Evolutionary conservation across 352 stramenopile species (phyloP).

Genomic region (Phytophthora aleatoria): DNA sequence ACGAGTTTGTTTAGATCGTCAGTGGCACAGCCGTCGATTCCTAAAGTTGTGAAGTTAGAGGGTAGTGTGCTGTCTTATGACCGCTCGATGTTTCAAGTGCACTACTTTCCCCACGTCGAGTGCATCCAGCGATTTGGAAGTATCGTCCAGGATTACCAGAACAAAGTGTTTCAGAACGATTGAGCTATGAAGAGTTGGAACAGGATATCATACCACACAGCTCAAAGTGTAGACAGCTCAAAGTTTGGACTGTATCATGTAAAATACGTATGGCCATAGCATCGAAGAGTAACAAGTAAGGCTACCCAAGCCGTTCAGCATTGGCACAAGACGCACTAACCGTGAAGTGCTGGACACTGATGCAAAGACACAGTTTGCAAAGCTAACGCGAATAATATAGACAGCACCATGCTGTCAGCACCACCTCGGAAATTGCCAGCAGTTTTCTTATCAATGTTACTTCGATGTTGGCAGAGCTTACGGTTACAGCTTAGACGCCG

Average conservation of each 20-base stretch:
- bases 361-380: not conserved
- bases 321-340: no score
- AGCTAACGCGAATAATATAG: not conserved
- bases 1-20: conserved; percentile 40
- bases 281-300: not conserved
- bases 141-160: conserved; percentile 76
- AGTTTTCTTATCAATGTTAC: not conserved
- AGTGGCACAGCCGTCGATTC: conserved; percentile 9
- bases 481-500: conserved; percentile 45
- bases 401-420: not conserved
- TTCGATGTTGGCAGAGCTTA: no score
- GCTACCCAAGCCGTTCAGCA: no score
- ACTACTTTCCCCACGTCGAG: conserved; percentile 82
- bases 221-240: not conserved
- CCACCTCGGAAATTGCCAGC: no score
- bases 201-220: no score
- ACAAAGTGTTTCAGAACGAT: conserved; percentile 43
- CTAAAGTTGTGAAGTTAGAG: conserved; percentile 47
- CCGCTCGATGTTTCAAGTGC: conserved; percentile 48
- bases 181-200: not conserved
- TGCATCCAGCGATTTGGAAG: conserved; percentile 83
- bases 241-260: conserved; percentile 13
- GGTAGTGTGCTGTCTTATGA: conserved; percentile 56
- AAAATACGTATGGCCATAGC: not conserved
- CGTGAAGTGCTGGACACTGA: not conserved